Base-by-base conservation (phyloP, 2,329 filamentous ascomycete genomes). In the Arachnopeziza araneosa region DNA sequence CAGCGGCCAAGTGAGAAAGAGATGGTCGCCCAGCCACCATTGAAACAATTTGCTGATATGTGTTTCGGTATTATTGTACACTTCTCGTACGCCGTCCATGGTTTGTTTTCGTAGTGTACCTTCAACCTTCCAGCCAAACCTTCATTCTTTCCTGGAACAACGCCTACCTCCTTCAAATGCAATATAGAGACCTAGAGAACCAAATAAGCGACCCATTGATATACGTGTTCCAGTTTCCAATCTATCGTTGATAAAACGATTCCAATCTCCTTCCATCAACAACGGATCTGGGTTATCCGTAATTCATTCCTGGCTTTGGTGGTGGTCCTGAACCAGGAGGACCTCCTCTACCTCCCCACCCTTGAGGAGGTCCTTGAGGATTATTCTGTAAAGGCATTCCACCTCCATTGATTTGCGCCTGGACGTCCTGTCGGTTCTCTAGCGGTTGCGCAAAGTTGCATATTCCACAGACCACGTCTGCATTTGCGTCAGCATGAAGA, bases 391-490 rank as follows among this genome's bases (percentile, higher is more conserved):
- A 62, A 14, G 66, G 69, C 56, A 67, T 60, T 10, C 68, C 68
- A 6, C 63, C 61, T 32, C 63, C 63, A n/a, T 65, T 64, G 58
- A 66, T 64, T 36, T 58, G 61, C 6, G 64, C 64, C 22, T 70
- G 61, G 21, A 72, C 67, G 62, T 73, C 70, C 54, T 66, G 69
- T 56, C 71, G 61, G 23, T 71, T 71, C 65, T 83, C 78, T 58
- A 88, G 78, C 10, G 85, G 84, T 72, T 93, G 88, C 64, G 84
- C 81, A 72, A 91, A 92, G 72, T 87, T 85, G 80, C 89, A 93
- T 72, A 92, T 85, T 69, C 85, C 81, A 77, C 89, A 93, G 61
- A 80, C 78, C 59, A 93, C 81, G 69, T 91, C 88, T 67, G 26
- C 4, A 30, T 30, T 9, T 9, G 26, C 26, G 26, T 30, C 26